Base-by-base conservation (phyloP, 1,284 basidiomycete species). In the Caloboletus inedulis region DNA sequence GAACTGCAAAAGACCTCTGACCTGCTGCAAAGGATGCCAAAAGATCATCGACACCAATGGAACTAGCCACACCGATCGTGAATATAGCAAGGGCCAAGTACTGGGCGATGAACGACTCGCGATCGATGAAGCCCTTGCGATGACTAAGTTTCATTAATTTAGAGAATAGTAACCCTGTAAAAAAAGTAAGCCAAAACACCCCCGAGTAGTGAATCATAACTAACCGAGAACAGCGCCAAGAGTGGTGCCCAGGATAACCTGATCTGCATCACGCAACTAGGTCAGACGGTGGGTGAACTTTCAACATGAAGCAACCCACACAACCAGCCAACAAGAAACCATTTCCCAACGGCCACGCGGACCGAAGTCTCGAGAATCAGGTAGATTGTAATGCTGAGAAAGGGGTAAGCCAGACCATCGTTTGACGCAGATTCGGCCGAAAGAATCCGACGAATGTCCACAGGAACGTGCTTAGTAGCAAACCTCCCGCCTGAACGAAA, bases 11-110 rank as follows among this genome's bases (percentile, higher is more conserved):
- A 19, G 7, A 5, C 6, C n/a, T 56, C 71, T 40, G 47, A 75
- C 94, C 95, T 64, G 93, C 94, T 27, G 94, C 94, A 66, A 98
- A 98, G 0, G 93, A 87, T 12, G 93, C 92, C 16, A 97, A 74
- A 8, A 97, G 77, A 65, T 96, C 93, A 64, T 96, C 93, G 53
- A 80, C 87, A 2, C 91, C 93, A 18, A 94, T 72, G 1, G 90
- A 79, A 31, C 82, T 87, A 14, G 88, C 84, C 29, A 91, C 71
- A 5, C 93, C 93, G 41, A 89, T 85, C 3, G 85, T 88, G 61
- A 95, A 81, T 30, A 95, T 72, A 1, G 91, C 79, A 18, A 98
- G 73, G 21, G 91, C 89, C 48, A 98, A 78, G 66, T 95, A 97
- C 62, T 89, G 94, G 0, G 92, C 90, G 27, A 97, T 83, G 69